Conservation (phyloP, 2,329 filamentous ascomycete genomes). For the Xylaria sp. region DNA sequence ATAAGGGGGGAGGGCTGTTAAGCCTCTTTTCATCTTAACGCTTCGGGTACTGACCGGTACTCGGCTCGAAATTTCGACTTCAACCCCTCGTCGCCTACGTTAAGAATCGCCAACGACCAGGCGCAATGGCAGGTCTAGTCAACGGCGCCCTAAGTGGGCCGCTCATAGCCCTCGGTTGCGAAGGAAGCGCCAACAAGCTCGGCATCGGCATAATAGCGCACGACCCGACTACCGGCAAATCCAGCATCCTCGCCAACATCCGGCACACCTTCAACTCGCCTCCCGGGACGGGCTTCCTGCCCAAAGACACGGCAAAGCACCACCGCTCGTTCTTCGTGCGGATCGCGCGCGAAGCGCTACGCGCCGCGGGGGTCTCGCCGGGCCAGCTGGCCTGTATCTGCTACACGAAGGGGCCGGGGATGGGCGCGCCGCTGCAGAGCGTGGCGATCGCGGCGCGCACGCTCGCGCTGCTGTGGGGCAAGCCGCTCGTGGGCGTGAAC, state of each 20-base stretch:
- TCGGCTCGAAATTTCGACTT: not conserved
- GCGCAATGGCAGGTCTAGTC: constrained; percentile 19
- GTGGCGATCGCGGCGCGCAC: constrained; percentile 89
- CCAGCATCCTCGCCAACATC: constrained; percentile 88
- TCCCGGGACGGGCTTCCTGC: constrained; percentile 92
- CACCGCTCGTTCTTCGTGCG: constrained; percentile 87
- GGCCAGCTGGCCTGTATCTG: constrained; percentile 88
- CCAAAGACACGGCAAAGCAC: constrained; percentile 94
- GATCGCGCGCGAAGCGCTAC: constrained; percentile 82
- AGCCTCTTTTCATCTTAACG: not conserved
- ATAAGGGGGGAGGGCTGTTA: not conserved
- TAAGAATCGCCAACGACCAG: constrained; percentile 10
- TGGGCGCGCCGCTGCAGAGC: constrained; percentile 91
- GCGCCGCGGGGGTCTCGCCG: constrained; percentile 70
- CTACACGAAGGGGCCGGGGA: constrained; percentile 95
- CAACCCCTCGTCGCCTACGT: not conserved
- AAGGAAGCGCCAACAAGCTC: constrained; percentile 98
- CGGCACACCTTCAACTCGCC: constrained; percentile 94
- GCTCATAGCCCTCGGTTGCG: constrained; percentile 70
- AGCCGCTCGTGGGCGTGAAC: constrained; percentile 93
- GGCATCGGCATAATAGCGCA: constrained; percentile 93
- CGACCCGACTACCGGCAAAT: constrained; percentile 63
- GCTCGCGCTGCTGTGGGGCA: constrained; percentile 83
- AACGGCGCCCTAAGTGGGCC: constrained; percentile 30
- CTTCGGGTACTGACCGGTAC: not conserved